A percentile compares a stretch with the other conserved stretches of the same genome.
These are phyloP conservation scores for Gryganskiella cystojenkinii DNA, from an alignment of 192 early-diverging fungal genomes.

Conservation along the genomic window DNA sequence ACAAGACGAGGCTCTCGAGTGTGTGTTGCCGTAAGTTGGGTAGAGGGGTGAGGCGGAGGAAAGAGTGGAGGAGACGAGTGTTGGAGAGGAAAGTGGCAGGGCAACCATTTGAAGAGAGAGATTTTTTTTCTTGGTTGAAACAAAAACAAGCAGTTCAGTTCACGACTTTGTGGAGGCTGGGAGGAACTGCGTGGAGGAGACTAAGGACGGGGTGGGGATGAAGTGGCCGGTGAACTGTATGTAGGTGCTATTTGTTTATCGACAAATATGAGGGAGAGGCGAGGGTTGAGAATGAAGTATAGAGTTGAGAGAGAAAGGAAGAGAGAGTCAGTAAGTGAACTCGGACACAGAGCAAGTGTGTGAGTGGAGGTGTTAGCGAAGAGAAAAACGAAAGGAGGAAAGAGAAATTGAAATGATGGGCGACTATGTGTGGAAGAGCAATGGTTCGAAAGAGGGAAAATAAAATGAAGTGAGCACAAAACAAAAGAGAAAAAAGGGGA, in stretches of 20 bases:
- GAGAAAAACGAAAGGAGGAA: neutral
- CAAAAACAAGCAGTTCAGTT: neutral
- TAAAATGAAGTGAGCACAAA: neutral
- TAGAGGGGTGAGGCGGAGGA: slow-evolving; percentile 7
- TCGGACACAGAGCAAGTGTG: too few species aligned
- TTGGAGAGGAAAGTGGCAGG: slow-evolving; percentile 30
- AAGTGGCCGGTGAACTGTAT: neutral
- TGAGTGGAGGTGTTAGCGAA: too few species aligned
- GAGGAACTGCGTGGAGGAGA: too few species aligned
- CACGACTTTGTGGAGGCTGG: too few species aligned
- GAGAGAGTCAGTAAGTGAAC: neutral
- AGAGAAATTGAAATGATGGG: neutral
- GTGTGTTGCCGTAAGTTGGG: slow-evolving; percentile 2
- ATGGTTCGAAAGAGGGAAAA: neutral
- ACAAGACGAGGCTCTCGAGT: slow-evolving; percentile 7
- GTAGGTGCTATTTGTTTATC: too few species aligned
- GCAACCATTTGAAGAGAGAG: slow-evolving; percentile 18
- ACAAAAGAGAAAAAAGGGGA: slow-evolving; percentile 9
- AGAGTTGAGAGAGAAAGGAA: neutral
- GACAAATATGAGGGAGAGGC: neutral
- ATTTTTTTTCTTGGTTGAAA: neutral
- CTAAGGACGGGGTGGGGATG: neutral
- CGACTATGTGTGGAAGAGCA: neutral
- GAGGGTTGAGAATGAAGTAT: neutral
- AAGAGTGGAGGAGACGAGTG: slow-evolving; percentile 22